Evolutionary conservation across 108 stramenopile species (phyloP).

Genomic region (Cyclotella atomus): DNA sequence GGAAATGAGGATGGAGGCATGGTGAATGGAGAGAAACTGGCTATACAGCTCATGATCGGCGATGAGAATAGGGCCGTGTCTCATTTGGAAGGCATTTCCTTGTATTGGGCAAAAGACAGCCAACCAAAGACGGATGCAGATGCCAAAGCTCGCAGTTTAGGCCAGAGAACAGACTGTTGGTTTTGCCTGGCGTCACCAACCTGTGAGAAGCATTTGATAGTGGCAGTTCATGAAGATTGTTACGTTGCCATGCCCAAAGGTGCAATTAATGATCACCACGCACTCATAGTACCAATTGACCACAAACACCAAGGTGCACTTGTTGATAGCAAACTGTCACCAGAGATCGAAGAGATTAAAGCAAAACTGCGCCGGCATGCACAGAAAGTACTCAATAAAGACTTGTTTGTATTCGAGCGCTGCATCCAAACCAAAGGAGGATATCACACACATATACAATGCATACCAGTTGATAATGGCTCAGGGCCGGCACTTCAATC

Average conservation of each 20-base stretch:
- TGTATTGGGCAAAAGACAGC: slow-evolving; percentile 74
- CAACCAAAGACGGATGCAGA: slow-evolving; percentile 24
- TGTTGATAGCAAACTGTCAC: slow-evolving; percentile 43
- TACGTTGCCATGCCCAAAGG: slow-evolving; percentile 92
- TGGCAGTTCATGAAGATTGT: slow-evolving; percentile 67
- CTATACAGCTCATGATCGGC: slow-evolving; percentile 2
- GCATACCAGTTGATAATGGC: slow-evolving; percentile 67
- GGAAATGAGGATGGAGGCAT: slow-evolving; percentile 80
- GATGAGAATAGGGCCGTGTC: slow-evolving; percentile 15
- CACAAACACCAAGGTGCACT: slow-evolving; percentile 67
- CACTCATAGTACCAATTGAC: slow-evolving; percentile 84
- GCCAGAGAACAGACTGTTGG: slow-evolving; percentile 90
- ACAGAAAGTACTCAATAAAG: slow-evolving; percentile 58
- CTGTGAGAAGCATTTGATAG: slow-evolving; percentile 90
- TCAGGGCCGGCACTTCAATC: slow-evolving; percentile 53
- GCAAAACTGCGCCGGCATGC: slow-evolving; percentile 63
- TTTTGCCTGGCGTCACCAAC: slow-evolving; percentile 88
- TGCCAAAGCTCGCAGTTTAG: slow-evolving; percentile 69
- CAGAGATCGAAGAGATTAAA: slow-evolving; percentile 63
- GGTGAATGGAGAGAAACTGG: slow-evolving; percentile 37
- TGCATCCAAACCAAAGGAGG: slow-evolving; percentile 87
- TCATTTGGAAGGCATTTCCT: slow-evolving; percentile 53
- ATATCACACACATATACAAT: slow-evolving; percentile 89
- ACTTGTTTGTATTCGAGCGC: slow-evolving; percentile 89
- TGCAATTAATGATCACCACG: slow-evolving; percentile 74